Base-by-base conservation (phyloP, 352 stramenopile genomes). In the Elongisporangium senticosum region DNA sequence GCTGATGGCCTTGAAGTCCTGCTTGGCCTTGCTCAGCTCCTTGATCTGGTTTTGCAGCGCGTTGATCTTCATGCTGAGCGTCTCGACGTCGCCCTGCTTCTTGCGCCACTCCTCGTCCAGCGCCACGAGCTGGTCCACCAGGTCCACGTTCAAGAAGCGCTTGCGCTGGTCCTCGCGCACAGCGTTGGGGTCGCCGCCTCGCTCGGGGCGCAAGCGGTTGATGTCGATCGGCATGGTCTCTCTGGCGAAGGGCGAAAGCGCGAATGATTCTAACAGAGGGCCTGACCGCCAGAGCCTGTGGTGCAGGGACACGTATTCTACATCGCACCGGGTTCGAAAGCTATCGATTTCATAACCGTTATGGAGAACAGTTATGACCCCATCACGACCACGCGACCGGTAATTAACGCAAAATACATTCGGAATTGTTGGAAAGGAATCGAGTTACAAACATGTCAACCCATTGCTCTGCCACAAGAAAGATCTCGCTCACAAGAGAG, bases 221-320 rank as follows among this genome's bases (percentile, higher is more conserved):
- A 99, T 99, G 80, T 99, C 96, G 67, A 99, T 98, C 58, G 96
- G 96, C 97, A 99, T 99, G 63, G 62, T 74, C 23, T 26, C 33
- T 43, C 33, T 43, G 33, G 33, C 33, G 33, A 43, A 43, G 33
- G 33, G 33, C 33, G 33, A 43, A 43, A 43, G 33, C 33, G 33
- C 33, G 33, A 43, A 43, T 43, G 33, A 43, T 17, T 11, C 23
- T 5, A 26, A 13, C 33, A 17, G 33, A 43, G 33, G 33, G 33
- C 23, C 23, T 5, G 33, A 43, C 33, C 13, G 33, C 33, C 33
- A 43, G 33, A 26, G 33, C 33, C 33, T 43, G 33, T 43, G 33
- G 33, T 43, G 33, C 33, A 43, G 33, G 33, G 33, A 43, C 33
- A 43, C 33, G 33, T 43, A 43, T 37, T 37, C 26, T 37, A 37